Evolutionary conservation across 768 basidiomycete genomes (phyloP).

Genomic region (Mycena floridula): DNA sequence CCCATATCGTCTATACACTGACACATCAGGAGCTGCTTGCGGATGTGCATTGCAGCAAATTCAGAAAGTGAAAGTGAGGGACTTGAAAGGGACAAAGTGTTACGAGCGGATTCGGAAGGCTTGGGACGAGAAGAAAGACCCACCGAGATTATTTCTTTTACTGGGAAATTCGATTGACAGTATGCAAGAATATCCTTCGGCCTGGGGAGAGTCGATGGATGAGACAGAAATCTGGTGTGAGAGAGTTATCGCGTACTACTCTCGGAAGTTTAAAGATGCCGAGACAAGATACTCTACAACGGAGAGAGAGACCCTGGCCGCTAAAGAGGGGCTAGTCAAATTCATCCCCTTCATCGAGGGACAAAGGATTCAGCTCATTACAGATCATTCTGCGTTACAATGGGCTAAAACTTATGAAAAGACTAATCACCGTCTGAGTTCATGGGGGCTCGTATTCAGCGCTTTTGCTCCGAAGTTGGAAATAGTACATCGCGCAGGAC

Average conservation of each 20-base stretch:
- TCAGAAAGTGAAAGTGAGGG: conserved; percentile 4
- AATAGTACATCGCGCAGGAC: conserved; percentile 2
- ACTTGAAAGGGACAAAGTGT: conserved; percentile 7
- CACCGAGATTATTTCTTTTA: not conserved
- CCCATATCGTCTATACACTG: conserved; percentile 22
- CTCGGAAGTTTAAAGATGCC: conserved; percentile 13
- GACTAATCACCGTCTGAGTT: conserved; percentile 7
- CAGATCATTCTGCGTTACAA: conserved; percentile 7
- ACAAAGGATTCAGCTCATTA: conserved; percentile 11
- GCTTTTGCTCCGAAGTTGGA: conserved; percentile 1
- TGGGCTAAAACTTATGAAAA: conserved; percentile 9
- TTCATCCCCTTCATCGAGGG: conserved; percentile 25
- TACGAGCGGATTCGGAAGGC: conserved; percentile 6
- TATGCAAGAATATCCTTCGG: not conserved
- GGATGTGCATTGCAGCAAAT: conserved; percentile 10
- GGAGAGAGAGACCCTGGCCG: conserved; percentile 19
- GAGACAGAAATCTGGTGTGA: conserved; percentile 14
- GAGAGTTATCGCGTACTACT: conserved; percentile 17
- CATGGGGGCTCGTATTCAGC: conserved; percentile 19
- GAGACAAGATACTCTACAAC: conserved; percentile 20
- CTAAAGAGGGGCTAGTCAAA: conserved; percentile 19
- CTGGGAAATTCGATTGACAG: conserved; percentile 6
- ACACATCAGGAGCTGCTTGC: conserved; percentile 9
- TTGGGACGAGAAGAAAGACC: no score
- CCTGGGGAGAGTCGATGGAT: not conserved